These are phyloP conservation scores for Eucalyptus tenuipes DNA, from an alignment of 345 rosid genomes.

Conservation along the genomic window DNA sequence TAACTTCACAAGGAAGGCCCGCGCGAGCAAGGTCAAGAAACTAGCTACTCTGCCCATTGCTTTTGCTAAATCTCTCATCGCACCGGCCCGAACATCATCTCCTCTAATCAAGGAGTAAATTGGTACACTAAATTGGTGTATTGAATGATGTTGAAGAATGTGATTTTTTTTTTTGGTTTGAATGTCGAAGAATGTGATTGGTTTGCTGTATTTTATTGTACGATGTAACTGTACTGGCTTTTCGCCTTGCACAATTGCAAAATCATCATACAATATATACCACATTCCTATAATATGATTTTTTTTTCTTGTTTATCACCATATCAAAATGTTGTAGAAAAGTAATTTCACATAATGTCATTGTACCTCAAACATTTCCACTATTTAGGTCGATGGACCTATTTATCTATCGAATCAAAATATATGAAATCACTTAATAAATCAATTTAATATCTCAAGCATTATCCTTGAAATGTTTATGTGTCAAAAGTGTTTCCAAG, in stretches of 20 bases:
- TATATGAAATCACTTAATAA: neutral
- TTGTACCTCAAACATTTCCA: neutral
- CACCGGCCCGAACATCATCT: conserved; percentile 7
- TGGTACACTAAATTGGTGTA: neutral
- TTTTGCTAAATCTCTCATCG: conserved; percentile 35
- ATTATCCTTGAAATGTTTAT: too few relatives aligned
- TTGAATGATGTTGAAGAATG: neutral
- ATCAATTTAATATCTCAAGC: neutral
- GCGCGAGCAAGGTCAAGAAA: conserved; percentile 65
- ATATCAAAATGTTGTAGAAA: neutral
- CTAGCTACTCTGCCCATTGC: conserved; percentile 54
- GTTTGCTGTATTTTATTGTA: neutral
- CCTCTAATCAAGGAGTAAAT: neutral
- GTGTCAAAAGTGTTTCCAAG: neutral
- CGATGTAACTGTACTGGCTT: neutral
- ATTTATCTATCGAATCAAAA: neutral
- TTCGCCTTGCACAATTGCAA: neutral
- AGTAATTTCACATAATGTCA: neutral
- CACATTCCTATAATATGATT: neutral
- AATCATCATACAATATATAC: neutral
- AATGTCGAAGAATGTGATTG: neutral
- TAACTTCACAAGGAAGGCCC: conserved; percentile 74
- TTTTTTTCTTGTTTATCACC: neutral
- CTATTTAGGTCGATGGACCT: neutral
- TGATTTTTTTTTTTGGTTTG: neutral